Evolutionary conservation across 306 rosid species (phyloP).

Genomic region (Cyamopsis tetragonoloba): DNA sequence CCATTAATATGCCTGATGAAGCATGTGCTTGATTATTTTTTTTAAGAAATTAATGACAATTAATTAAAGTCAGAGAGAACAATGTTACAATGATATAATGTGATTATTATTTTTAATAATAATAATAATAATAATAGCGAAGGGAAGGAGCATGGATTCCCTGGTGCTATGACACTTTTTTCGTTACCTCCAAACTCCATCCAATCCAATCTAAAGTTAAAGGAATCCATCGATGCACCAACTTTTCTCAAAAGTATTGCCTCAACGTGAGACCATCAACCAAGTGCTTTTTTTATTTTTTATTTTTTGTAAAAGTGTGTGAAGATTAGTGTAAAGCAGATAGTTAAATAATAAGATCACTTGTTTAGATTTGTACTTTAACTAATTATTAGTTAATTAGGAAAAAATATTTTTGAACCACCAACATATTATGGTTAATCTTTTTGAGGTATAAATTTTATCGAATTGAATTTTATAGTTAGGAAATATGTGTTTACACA

Average conservation of each 20-base stretch:
- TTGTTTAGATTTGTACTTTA: too few relatives aligned
- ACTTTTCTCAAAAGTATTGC: constrained; percentile 10
- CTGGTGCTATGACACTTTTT: neutral
- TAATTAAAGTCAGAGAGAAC: neutral
- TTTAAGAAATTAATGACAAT: neutral
- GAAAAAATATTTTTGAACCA: too few relatives aligned
- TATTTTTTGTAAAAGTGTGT: neutral
- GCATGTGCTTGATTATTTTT: constrained; percentile 8
- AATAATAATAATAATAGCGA: too few relatives aligned
- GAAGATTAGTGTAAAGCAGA: neutral
- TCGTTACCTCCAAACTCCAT: too few relatives aligned
- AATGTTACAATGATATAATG: neutral
- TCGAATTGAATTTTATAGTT: too few relatives aligned
- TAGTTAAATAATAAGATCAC: too few relatives aligned
- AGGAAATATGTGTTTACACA: too few relatives aligned
- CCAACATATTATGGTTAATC: too few relatives aligned
- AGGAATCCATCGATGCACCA: constrained; percentile 20
- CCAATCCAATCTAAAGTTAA: constrained; percentile 11
- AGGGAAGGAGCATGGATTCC: neutral
- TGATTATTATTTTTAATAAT: neutral
- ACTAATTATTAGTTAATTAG: too few relatives aligned
- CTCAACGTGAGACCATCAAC: constrained; percentile 7
- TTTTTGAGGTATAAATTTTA: too few relatives aligned
- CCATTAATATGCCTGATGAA: neutral
- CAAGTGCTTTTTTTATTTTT: constrained; percentile 8